Evolutionary conservation across 176 grass and related monocot genomes (phyloP).

Genomic region (Echinochloa phyllopogon): DNA sequence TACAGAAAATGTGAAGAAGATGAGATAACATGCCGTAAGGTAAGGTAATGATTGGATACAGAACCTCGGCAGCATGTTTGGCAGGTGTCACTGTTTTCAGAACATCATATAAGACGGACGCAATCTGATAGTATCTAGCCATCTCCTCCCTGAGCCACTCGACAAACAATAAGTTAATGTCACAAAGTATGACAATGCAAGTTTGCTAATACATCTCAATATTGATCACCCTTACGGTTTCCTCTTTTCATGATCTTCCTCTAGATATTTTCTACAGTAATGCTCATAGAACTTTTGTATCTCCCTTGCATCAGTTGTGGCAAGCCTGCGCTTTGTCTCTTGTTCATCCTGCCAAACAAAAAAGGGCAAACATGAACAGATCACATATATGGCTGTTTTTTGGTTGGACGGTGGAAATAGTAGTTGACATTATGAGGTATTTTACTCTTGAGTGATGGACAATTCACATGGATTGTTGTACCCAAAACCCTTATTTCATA

Average conservation of each 20-base stretch:
- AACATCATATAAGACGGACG: constrained; percentile 85
- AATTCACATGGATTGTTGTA: neutral
- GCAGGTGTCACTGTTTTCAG: constrained; percentile 67
- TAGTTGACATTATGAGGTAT: neutral
- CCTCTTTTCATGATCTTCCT: constrained; percentile 38
- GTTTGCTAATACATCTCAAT: neutral
- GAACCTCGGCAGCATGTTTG: constrained; percentile 52
- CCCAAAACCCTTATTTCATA: neutral
- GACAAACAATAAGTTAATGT: constrained; percentile 37
- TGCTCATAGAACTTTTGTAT: constrained; percentile 71
- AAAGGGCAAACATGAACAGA: constrained; percentile 2
- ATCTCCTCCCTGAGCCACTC: constrained; percentile 68
- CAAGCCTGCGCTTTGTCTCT: constrained; percentile 44
- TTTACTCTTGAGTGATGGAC: neutral
- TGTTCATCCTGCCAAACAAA: constrained; percentile 68
- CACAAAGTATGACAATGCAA: constrained; percentile 27
- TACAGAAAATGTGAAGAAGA: neutral
- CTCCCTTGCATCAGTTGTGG: constrained; percentile 64
- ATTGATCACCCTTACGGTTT: constrained; percentile 65
- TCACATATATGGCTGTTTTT: neutral
- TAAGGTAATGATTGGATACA: neutral
- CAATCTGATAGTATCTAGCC: constrained; percentile 75
- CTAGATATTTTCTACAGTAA: constrained; percentile 63
- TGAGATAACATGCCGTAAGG: neutral
- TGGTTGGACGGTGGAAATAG: neutral